Base-by-base conservation (phyloP, 1,284 basidiomycete genomes). In the Tetrapyrgos nigripes region DNA sequence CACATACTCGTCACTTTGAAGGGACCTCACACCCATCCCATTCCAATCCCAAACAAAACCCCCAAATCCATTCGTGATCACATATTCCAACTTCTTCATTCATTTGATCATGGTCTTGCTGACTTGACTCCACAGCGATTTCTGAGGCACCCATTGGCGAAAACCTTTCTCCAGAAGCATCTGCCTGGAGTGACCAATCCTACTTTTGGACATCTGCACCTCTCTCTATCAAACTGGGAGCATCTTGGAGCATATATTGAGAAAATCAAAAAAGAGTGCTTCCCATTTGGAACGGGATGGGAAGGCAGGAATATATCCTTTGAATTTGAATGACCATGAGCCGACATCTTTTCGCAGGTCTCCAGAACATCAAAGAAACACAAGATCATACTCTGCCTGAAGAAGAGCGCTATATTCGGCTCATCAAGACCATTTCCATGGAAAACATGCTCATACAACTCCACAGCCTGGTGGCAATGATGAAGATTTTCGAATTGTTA, bases 71-170 rank as follows among this genome's bases (percentile, higher is more conserved):
- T 67, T 19, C 51, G 58, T 2, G 4, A 19, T 24, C 29, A 53
- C 13, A 19, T 68, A 2, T 44, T 57, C 8, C 24, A 43, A 3
- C 40, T 65, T 17, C 27, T 67, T 4, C 10, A 58, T 11, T 31
- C 26, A 1, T 8, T 68, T 4, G 62, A 55, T 1, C 33, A 53
- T 10, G 66, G 67, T 31, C 58, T 71, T 17, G 33, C 66, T 1
- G 66, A 70, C 31, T 33, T 71, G 1, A 71, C 68, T 13, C 61
- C 68, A 0, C 50, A 66, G 3, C 35, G 56, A n/a, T 65, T 71
- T 31, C 48, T 70, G 2, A 55, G 61, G 1, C 68, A 71, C 49
- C 57, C 68, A 1, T 17, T 62, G 5, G 26, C 60, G 0, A 48
- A 60, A 19, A 50, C 59, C 4, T 66, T 62, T 28, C 60, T 70